Evolutionary conservation across 1,139 yeast species (phyloP), one percentile per base, ranked within the genome.

Genomic region (Suhomyces taliae): DNA sequence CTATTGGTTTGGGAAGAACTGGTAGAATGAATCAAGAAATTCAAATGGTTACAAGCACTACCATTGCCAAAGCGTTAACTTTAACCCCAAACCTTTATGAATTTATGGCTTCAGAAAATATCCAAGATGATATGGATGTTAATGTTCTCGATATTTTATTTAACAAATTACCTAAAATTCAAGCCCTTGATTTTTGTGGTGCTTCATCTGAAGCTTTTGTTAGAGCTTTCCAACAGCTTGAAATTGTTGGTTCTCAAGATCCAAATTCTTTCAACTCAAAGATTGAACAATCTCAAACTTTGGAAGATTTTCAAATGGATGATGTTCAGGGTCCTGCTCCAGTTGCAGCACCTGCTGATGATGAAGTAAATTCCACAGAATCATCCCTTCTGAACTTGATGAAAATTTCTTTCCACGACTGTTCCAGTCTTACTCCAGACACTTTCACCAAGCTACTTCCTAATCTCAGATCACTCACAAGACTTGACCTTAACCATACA

Each of bases 21-120:
- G 89, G 89, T 8, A 79, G 87, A 55, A 90, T 90, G 96, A 90
- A 88, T 67, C 85, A 82, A 64, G 95, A 88, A 65, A 90, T 90
- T 55, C 95, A 90, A 65, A 88, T 90, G 88, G 90, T 90, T 38
- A 90, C 97, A 0, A 75, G 85, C 40, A 69, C 74, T 29, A 90
- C 97, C 3, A 82, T 90, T 33, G 64, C 79, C 43, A 71, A 77
- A 34, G 88, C 90, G 46, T 70, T 90, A 36, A 64, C 69, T 44
- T 67, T 82, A 53, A 74, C 81, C n/a, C 88, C 90, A 0, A 85
- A 87, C 54, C 67, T 90, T 45, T 68, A 81, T 26, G 96, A 90
- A 62, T 89, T 90, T 64, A 70, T 90, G 50, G 95, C 90, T 2
- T 81, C 87, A 52, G 97, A 90, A 63, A 87, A 87, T 57, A 87